phyloP scores from a whole-genome alignment of 331 rosid species.

The Rhamnella rubrinervis region DNA sequence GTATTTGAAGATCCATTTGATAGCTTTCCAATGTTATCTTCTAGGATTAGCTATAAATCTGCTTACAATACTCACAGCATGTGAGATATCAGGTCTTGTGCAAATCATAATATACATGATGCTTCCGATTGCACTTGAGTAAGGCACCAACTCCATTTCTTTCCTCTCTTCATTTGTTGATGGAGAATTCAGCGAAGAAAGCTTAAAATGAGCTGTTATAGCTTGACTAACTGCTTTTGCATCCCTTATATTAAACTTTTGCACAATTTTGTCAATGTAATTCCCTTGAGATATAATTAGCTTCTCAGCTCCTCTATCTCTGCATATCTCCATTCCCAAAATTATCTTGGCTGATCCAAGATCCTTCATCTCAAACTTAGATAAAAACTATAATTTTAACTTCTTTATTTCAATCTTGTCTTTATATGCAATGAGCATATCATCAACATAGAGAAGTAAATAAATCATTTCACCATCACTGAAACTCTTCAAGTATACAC shows the following conservation, averaged over 20 bases:
- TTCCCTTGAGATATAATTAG: background rate
- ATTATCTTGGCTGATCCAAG: background rate
- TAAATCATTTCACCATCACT: background rate
- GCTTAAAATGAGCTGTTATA: background rate
- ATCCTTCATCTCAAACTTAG: constrained; percentile 1
- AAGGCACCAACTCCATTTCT: background rate
- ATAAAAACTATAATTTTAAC: background rate
- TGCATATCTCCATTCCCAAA: background rate
- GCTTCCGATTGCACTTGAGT: background rate
- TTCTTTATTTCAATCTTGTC: background rate
- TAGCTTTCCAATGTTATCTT: background rate
- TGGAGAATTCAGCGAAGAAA: background rate
- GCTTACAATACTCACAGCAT: background rate
- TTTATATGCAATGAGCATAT: background rate
- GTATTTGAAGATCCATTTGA: background rate
- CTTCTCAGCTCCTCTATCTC: background rate
- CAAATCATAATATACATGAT: background rate
- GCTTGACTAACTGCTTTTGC: background rate
- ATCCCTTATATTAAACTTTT: background rate
- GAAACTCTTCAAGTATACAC: background rate
- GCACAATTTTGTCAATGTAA: background rate
- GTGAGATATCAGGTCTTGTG: background rate
- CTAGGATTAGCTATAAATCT: background rate
- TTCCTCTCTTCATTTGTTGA: background rate
- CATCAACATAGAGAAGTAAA: background rate